These are phyloP conservation scores for Juglanconis sp. DNA, from an alignment of 2,329 filamentous ascomycete genomes.

Conservation along the genomic window DNA sequence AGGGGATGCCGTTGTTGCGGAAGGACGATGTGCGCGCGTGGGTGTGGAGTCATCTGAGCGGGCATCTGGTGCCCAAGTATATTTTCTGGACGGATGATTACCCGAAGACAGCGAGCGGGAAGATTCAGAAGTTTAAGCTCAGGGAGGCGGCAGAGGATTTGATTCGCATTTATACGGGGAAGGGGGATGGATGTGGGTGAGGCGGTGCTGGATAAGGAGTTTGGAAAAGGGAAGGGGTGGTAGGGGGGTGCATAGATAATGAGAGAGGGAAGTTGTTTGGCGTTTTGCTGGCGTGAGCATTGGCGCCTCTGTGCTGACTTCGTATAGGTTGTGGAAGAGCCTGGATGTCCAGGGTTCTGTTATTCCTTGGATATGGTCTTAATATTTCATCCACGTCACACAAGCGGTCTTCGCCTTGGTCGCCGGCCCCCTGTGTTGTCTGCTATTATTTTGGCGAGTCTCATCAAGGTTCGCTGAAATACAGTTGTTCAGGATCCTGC, in stretches of 20 bases:
- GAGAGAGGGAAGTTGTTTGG: neutral
- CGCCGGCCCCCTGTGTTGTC: too few species aligned
- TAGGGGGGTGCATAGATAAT: neutral
- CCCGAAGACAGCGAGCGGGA: constrained; percentile 93
- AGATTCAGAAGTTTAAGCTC: constrained; percentile 93
- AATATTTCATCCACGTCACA: too few species aligned
- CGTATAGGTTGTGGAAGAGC: too few species aligned
- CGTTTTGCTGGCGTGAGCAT: neutral
- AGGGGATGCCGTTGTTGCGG: constrained; percentile 35
- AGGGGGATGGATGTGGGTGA: constrained; percentile 4
- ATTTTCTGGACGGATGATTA: constrained; percentile 86
- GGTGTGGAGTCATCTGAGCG: constrained; percentile 66
- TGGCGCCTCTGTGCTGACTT: too few species aligned
- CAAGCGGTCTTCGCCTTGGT: too few species aligned
- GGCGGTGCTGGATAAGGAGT: constrained; percentile 4
- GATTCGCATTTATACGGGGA: constrained; percentile 18
- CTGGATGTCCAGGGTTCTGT: too few species aligned
- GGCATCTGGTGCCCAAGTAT: constrained; percentile 80
- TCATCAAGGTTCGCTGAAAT: too few species aligned
- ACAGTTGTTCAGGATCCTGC: too few species aligned
- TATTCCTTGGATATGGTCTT: too few species aligned
- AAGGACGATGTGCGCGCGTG: constrained; percentile 64
- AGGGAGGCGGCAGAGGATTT: constrained; percentile 57
- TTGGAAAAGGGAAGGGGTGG: neutral
- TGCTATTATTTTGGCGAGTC: too few species aligned